Evolutionary conservation across 2,329 filamentous ascomycete species (phyloP).

Genomic region (Rhinocladiella mackenziei): DNA sequence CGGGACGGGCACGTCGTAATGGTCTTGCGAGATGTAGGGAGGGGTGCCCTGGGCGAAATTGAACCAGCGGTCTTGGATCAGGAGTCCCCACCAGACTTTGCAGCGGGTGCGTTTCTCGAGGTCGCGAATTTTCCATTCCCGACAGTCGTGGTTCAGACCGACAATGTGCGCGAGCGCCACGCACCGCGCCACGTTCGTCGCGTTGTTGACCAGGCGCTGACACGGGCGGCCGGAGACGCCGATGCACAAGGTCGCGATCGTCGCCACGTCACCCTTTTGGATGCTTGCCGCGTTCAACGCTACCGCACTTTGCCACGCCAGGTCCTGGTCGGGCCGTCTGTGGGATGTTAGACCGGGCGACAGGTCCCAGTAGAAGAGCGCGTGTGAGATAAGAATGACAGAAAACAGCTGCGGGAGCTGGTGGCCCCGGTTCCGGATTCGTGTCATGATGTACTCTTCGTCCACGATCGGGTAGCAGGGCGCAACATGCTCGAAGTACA

Average conservation of each 20-base stretch:
- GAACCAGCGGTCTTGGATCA: constrained; percentile 56
- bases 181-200: constrained; percentile 51
- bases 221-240: constrained; percentile 57
- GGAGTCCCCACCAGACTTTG: constrained; percentile 55
- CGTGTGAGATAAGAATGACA: constrained; percentile 57
- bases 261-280: constrained; percentile 56
- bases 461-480: constrained; percentile 61
- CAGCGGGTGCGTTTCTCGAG: constrained; percentile 51
- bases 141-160: constrained; percentile 54
- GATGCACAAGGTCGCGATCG: constrained; percentile 55
- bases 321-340: constrained; percentile 54
- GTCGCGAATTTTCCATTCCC: constrained; percentile 49
- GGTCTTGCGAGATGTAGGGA: constrained; percentile 50
- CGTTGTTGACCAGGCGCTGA: constrained; percentile 38
- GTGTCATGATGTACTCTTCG: constrained; percentile 50
- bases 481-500: constrained; percentile 55
- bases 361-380: constrained; percentile 56
- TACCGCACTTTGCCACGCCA: constrained; percentile 60
- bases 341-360: constrained; percentile 47
- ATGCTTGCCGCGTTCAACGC: constrained; percentile 56
- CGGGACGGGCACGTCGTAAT: constrained; percentile 55
- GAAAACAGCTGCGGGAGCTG: constrained; percentile 51
- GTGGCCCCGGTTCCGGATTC: constrained; percentile 47
- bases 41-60: constrained; percentile 55
- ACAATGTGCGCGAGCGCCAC: constrained; percentile 55